phyloP scores from a whole-genome alignment of 192 early-diverging fungal genomes.

The Gonapodya sp. region DNA sequence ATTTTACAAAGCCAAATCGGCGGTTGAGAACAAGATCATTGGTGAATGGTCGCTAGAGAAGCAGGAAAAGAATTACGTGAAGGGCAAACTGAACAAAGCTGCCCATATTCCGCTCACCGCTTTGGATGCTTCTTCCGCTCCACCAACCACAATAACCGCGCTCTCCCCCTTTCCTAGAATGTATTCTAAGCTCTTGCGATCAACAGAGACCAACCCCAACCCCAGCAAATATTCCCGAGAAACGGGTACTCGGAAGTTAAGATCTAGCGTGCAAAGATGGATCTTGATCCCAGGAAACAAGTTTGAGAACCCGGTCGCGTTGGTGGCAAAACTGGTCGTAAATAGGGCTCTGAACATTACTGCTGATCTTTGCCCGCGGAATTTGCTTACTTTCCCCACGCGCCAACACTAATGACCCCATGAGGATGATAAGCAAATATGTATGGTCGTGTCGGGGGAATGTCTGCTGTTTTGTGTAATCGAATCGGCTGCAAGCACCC shows the following conservation, averaged over 20 bases:
- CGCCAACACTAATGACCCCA: conserved; percentile 20
- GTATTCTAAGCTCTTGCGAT: conserved; percentile 60
- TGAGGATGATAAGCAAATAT: conserved; percentile 92
- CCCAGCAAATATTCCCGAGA: conserved; percentile 75
- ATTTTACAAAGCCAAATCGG: conserved; percentile 80
- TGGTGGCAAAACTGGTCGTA: conserved; percentile 70
- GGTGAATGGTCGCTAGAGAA: conserved; percentile 12
- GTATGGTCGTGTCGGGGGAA: conserved; percentile 78
- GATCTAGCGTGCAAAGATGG: conserved; percentile 67
- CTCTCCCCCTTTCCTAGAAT: conserved; percentile 59
- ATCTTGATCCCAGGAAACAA: conserved; percentile 71
- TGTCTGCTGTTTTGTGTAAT: conserved; percentile 68
- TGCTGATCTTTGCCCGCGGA: too few species aligned
- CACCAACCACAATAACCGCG: conserved; percentile 82
- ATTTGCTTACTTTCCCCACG: not conserved
- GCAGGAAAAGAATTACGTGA: conserved; percentile 5
- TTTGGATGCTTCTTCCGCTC: conserved; percentile 71
- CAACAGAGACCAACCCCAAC: conserved; percentile 68
- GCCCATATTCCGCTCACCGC: conserved; percentile 26
- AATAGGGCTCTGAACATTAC: conserved; percentile 75
- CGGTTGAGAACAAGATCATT: conserved; percentile 66
- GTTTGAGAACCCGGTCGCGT: conserved; percentile 62
- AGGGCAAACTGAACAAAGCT: not conserved
- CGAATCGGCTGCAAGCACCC: conserved; percentile 47
- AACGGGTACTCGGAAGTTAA: conserved; percentile 77